Conservation (phyloP, 257 asterid species). For the Avicennia marina region DNA sequence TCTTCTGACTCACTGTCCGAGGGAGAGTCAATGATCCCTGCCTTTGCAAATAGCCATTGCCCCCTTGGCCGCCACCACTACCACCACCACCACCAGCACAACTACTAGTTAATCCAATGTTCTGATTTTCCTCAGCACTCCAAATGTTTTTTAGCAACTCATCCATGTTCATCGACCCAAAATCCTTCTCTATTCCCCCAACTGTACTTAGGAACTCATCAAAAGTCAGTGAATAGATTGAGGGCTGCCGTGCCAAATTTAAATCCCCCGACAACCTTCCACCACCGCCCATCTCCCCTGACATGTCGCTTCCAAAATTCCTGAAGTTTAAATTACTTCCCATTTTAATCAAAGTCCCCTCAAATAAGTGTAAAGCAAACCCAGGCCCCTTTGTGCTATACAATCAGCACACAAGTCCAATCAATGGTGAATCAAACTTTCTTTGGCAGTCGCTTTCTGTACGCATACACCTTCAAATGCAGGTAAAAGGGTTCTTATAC, state of each 20-base stretch:
- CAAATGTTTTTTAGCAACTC: constrained; percentile 87
- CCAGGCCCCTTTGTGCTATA: constrained; percentile 23
- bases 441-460: background rate
- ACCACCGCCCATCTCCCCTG: constrained; percentile 38
- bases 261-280: constrained; percentile 36
- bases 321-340: constrained; percentile 70
- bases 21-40: constrained; percentile 92
- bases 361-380: constrained; percentile 9
- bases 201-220: constrained; percentile 79
- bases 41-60: constrained; percentile 57
- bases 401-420: constrained; percentile 26
- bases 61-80: constrained; percentile 25
- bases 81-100: constrained; percentile 16
- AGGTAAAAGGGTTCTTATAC: background rate
- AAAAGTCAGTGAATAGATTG: constrained; percentile 77
- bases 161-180: constrained; percentile 99
- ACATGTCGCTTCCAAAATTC: constrained; percentile 44
- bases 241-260: constrained; percentile 59
- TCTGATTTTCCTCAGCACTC: constrained; percentile 91
- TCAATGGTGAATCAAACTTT: constrained; percentile 11
- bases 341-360: constrained; percentile 31
- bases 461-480: constrained; percentile 1
- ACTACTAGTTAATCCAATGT: constrained; percentile 29
- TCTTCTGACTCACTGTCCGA: constrained; percentile 83
- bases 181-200: constrained; percentile 70